These are phyloP conservation scores for Colletotrichum karsti DNA, from an alignment of 2,329 filamentous ascomycete species.

Conservation along the genomic window DNA sequence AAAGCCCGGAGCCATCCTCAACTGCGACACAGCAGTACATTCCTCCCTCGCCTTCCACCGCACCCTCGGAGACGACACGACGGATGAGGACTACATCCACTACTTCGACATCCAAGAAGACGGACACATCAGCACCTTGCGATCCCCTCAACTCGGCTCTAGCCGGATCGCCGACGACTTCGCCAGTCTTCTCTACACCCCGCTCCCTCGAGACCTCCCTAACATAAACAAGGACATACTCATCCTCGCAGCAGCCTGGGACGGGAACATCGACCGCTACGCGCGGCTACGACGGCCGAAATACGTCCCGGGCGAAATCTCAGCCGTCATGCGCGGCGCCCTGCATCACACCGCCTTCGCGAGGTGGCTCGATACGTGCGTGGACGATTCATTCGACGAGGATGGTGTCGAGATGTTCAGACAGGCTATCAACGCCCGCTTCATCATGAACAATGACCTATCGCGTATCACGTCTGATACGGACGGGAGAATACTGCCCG, in stretches of 20 bases:
- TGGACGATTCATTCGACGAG: neutral
- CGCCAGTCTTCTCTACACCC: slow-evolving; percentile 37
- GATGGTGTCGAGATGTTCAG: fast-evolving
- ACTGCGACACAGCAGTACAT: slow-evolving; percentile 43
- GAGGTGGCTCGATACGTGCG: neutral
- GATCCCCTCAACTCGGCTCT: too few species aligned
- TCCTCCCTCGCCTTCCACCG: neutral
- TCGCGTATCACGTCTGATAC: slow-evolving; percentile 16
- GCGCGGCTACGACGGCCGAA: slow-evolving; percentile 40
- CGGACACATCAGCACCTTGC: slow-evolving; percentile 29
- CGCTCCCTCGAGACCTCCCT: slow-evolving; percentile 46
- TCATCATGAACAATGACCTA: slow-evolving; percentile 42
- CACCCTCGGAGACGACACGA: too few species aligned
- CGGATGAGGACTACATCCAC: too few species aligned
- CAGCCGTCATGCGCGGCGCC: slow-evolving; percentile 42
- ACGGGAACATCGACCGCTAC: slow-evolving; percentile 50
- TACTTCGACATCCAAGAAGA: slow-evolving; percentile 41
- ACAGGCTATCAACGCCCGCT: slow-evolving; percentile 35
- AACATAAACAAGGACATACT: slow-evolving; percentile 45
- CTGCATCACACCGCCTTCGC: slow-evolving; percentile 48
- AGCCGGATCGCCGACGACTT: too few species aligned
- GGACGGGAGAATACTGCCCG: too few species aligned
- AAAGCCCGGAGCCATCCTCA: slow-evolving; percentile 33
- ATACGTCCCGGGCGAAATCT: slow-evolving; percentile 34
- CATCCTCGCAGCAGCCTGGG: slow-evolving; percentile 45